Conservation (phyloP, 495 filamentous ascomycete species). For the Ascobolus immersus region DNA sequence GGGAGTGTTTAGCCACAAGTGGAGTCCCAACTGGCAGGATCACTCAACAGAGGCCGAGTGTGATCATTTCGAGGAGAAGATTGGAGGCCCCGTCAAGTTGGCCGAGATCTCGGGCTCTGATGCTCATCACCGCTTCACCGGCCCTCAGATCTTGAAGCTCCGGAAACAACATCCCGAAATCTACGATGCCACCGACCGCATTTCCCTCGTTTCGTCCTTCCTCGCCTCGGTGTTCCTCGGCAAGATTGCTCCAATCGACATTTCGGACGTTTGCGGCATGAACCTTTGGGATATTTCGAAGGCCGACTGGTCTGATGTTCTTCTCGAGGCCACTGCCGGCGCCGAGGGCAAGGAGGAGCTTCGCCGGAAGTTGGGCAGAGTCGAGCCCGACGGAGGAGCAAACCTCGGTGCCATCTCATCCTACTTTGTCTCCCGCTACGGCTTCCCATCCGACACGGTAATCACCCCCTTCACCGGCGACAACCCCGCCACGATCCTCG, state of each 20-base stretch:
- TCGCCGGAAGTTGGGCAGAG: constrained; percentile 51
- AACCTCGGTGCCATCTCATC: constrained; percentile 43
- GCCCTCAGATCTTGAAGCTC: constrained; percentile 81
- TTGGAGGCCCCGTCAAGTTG: constrained; percentile 39
- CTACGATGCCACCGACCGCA: constrained; percentile 54
- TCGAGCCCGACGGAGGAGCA: constrained; percentile 54
- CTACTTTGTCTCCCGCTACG: constrained; percentile 57
- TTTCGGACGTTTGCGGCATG: constrained; percentile 88
- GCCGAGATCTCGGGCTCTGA: constrained; percentile 67
- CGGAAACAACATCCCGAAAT: constrained; percentile 49
- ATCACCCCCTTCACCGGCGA: constrained; percentile 80
- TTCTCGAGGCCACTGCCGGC: constrained; percentile 52
- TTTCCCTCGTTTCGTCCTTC: constrained; percentile 87
- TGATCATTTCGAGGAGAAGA: constrained; percentile 50
- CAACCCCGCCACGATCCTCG: constrained; percentile 85
- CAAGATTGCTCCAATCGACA: constrained; percentile 64
- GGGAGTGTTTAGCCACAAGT: constrained; percentile 50
- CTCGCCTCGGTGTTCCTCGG: constrained; percentile 80
- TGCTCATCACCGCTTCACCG: constrained; percentile 97
- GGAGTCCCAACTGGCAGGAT: constrained; percentile 94
- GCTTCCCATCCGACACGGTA: constrained; percentile 42
- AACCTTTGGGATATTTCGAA: constrained; percentile 79
- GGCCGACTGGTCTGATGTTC: constrained; percentile 41
- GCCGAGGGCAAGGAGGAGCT: constrained; percentile 34
- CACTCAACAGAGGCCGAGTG: constrained; percentile 78